Conservation (phyloP, 192 early-diverging fungal genomes). For the Backusella macrospora region DNA sequence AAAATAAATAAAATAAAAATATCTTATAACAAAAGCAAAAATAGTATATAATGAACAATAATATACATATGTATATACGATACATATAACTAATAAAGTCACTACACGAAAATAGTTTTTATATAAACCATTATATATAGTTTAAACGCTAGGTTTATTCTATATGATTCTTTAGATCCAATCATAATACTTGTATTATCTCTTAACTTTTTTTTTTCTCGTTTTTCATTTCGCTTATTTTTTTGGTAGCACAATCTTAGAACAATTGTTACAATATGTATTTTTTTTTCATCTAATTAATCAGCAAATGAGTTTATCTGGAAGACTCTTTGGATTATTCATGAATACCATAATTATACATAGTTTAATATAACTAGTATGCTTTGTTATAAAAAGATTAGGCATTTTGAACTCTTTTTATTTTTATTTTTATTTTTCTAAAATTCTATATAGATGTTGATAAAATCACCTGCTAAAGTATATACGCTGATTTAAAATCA, state of each 20-base stretch:
- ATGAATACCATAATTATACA: no score
- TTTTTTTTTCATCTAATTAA: background rate
- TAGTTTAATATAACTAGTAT: no score
- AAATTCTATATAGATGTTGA: no score
- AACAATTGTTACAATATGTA: background rate
- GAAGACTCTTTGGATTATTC: background rate
- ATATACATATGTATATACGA: no score
- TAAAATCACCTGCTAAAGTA: background rate
- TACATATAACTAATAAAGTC: background rate
- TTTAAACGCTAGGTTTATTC: no score
- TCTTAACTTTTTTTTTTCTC: background rate
- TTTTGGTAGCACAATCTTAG: background rate
- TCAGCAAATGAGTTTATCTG: background rate
- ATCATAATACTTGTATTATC: background rate
- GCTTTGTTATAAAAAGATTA: no score
- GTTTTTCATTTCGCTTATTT: background rate
- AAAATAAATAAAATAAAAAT: background rate
- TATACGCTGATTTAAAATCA: slow-evolving; percentile 9
- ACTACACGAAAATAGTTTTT: background rate
- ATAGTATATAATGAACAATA: background rate
- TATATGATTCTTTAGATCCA: background rate
- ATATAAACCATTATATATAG: no score
- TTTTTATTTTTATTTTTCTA: no score
- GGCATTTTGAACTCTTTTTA: no score
- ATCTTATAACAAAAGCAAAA: background rate